Evolutionary conservation across 352 stramenopile species (phyloP), one percentile per base, ranked within the genome.

Genomic region (Phytophthora aleatoria): DNA sequence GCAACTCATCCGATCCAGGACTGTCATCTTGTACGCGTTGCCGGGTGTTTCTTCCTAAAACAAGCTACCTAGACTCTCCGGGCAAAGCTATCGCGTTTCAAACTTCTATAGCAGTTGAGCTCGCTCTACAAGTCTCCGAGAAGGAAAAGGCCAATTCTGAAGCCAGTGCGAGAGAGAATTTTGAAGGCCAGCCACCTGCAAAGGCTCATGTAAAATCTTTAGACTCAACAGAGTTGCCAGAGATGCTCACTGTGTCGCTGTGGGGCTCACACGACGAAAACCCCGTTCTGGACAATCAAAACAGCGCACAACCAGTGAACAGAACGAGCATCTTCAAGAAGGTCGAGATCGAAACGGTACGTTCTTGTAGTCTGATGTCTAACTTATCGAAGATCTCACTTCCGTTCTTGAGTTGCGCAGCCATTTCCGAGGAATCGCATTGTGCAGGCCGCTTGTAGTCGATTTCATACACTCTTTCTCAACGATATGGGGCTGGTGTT

Each of bases 401-500:
- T 51, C 7, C 16, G 27, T 36, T 10, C 12, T 20, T 44, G 7
- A 1, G 16, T 28, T 45, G 8, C 1, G 42, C 47, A 89, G 78
- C 74, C 74, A 48, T 75, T 89, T 28, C 78, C 79, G 3, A 78
- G 76, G 15, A 90, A 83, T 61, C 81, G 81, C 0, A 75, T 92
- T 54, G 50, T 88, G 0, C 74, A 91, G 50, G 79, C 73, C 0
- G 77, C 81, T 15, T 90, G 81, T 33, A 76, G 81, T 20, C 78
- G 79, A 15, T 79, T 79, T 28, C 84, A 92, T 44, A 78, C 79
- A 1, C 69, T 92, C 0, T 73, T 92, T 10, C 67, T 89, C 0
- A 92, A 77, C 38, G 84, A 92, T 61, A 59, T 85, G 28, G 84
- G 81, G 0, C 51, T 91, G 35, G 74, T 88, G 1, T 90, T 91